These are phyloP conservation scores for Themeda triandra DNA, from an alignment of 176 grass and related monocot genomes.

Conservation along the genomic window DNA sequence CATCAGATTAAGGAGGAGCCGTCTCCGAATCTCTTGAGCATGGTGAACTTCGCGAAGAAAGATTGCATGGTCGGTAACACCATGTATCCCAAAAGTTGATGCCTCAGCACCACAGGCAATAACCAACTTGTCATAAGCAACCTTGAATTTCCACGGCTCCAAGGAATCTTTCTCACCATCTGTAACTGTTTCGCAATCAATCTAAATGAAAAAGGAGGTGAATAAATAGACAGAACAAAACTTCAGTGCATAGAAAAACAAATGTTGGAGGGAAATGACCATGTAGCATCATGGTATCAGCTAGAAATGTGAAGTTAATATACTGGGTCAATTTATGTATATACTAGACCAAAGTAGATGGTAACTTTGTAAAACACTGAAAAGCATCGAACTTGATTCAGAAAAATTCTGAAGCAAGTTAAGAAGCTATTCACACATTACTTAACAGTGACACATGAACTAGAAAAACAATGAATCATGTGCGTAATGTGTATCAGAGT, in stretches of 20 bases:
- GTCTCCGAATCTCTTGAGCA: slow-evolving; percentile 94
- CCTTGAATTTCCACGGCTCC: slow-evolving; percentile 91
- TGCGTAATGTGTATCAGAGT: not conserved
- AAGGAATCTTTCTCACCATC: slow-evolving; percentile 49
- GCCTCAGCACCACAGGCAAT: slow-evolving; percentile 92
- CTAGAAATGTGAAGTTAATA: not conserved
- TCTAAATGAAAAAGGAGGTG: slow-evolving; percentile 37
- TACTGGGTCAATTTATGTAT: not conserved
- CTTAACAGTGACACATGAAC: not conserved
- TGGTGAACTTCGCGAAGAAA: slow-evolving; percentile 95
- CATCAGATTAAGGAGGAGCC: slow-evolving; percentile 95
- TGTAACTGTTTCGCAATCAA: slow-evolving; percentile 85
- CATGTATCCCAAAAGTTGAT: slow-evolving; percentile 77
- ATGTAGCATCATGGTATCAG: not conserved
- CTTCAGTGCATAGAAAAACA: not conserved
- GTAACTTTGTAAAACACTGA: not conserved
- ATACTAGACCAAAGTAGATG: not conserved
- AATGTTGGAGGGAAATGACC: not conserved
- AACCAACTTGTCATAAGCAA: slow-evolving; percentile 91
- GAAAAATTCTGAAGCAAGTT: not conserved
- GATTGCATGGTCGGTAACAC: slow-evolving; percentile 81
- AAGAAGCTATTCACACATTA: not conserved
- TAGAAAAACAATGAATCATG: not conserved
- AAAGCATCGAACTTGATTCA: not conserved
- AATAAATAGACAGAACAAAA: slow-evolving; percentile 14